phyloP scores from a whole-genome alignment of 2,329 filamentous ascomycete species.

The Lachnellula subtilissima region DNA sequence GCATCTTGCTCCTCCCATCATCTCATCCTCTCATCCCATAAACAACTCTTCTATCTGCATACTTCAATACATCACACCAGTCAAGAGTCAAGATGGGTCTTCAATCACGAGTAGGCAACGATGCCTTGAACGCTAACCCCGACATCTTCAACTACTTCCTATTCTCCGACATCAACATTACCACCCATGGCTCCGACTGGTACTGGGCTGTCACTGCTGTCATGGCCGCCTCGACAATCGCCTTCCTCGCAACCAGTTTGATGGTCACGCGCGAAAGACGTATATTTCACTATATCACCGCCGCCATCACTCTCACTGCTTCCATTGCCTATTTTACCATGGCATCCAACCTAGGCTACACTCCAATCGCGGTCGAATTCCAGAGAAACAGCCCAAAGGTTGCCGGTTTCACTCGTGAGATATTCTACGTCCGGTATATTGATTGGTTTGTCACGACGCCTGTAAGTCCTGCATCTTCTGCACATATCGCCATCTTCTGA shows the following conservation, averaged over 20 bases:
- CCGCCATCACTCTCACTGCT: slow-evolving; percentile 52
- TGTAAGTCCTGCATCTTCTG: slow-evolving; percentile 14
- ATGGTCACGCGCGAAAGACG: slow-evolving; percentile 51
- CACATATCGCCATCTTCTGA: not conserved
- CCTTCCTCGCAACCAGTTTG: slow-evolving; percentile 47
- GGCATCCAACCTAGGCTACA: slow-evolving; percentile 61
- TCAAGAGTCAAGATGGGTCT: slow-evolving; percentile 7
- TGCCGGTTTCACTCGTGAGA: slow-evolving; percentile 50
- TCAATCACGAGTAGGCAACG: slow-evolving; percentile 11
- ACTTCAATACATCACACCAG: not conserved
- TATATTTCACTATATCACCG: slow-evolving; percentile 61
- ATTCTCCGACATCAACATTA: slow-evolving; percentile 51
- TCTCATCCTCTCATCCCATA: not conserved
- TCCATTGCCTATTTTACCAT: slow-evolving; percentile 62
- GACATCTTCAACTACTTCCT: slow-evolving; percentile 22
- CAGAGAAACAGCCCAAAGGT: slow-evolving; percentile 39
- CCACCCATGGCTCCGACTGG: slow-evolving; percentile 54
- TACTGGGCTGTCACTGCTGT: slow-evolving; percentile 58
- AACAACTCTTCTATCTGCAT: not conserved
- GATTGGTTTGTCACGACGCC: slow-evolving; percentile 62
- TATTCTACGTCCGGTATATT: slow-evolving; percentile 64
- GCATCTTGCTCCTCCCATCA: not conserved
- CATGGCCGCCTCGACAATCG: slow-evolving; percentile 51
- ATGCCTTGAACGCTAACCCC: slow-evolving; percentile 21
- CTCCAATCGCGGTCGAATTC: slow-evolving; percentile 59